These are phyloP conservation scores for Rhodotorula kratochvilovae DNA, from an alignment of 768 basidiomycete species.

Conservation along the genomic window DNA sequence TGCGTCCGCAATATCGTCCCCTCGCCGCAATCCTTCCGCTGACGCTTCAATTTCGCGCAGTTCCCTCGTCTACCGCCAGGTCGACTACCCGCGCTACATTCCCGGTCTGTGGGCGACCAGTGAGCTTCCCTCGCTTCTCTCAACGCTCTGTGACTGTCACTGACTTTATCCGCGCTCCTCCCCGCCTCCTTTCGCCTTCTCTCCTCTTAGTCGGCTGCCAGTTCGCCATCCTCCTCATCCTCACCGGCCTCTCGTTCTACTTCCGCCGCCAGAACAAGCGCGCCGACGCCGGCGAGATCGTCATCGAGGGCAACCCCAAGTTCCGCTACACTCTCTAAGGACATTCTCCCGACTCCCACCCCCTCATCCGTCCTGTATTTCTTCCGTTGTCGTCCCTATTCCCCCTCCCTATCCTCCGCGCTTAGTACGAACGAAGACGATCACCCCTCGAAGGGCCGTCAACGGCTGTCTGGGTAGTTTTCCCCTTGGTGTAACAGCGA, in stretches of 20 bases:
- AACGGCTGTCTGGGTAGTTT: too few relatives aligned
- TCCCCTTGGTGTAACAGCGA: too few relatives aligned
- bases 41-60: not conserved
- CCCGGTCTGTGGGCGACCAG: conserved; percentile 31
- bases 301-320: conserved; percentile 31
- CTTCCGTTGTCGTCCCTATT: too few relatives aligned
- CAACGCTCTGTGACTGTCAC: accelerated
- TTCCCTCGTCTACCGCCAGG: not conserved
- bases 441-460: too few relatives aligned
- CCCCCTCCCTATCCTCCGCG: too few relatives aligned
- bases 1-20: not conserved
- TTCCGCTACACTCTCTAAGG: conserved; percentile 42
- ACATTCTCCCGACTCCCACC: too few relatives aligned
- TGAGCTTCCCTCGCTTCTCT: too few relatives aligned
- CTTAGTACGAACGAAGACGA: too few relatives aligned
- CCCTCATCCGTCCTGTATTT: too few relatives aligned
- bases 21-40: not conserved
- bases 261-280: conserved; percentile 32
- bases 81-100: conserved; percentile 27
- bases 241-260: conserved; percentile 20
- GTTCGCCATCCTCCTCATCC: conserved; percentile 18
- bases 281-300: conserved; percentile 16
- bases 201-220: conserved; percentile 28
- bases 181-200: not conserved
- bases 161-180: too few relatives aligned